A percentile compares a stretch with the other conserved stretches of the same genome.
Evolutionary conservation across 352 stramenopile species (phyloP).

Genomic region (Thalassiosira exigua): DNA sequence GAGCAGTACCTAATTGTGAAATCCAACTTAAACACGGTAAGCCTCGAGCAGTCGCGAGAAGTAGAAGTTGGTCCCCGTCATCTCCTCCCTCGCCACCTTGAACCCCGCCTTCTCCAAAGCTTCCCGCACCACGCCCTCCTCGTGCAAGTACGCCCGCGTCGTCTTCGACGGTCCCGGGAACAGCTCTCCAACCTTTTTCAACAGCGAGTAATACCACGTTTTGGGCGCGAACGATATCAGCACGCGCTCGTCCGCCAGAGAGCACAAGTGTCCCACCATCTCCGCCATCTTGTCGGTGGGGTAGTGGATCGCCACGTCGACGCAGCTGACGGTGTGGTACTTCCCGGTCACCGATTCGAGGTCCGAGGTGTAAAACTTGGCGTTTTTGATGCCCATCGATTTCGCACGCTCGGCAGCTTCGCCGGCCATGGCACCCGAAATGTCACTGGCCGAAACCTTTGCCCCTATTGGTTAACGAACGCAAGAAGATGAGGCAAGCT

Average conservation of each 20-base stretch:
- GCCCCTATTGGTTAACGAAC: slow-evolving; percentile 59
- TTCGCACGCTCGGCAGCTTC: slow-evolving; percentile 80
- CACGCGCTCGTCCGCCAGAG: slow-evolving; percentile 81
- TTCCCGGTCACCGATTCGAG: slow-evolving; percentile 86
- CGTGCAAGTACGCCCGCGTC: slow-evolving; percentile 88
- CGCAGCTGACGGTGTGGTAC: slow-evolving; percentile 88
- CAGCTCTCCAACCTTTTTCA: slow-evolving; percentile 89
- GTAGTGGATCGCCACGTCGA: slow-evolving; percentile 91
- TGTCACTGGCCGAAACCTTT: slow-evolving; percentile 86
- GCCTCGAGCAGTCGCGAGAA: slow-evolving; percentile 89
- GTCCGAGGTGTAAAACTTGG: slow-evolving; percentile 87
- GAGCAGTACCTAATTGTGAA: slow-evolving; percentile 2
- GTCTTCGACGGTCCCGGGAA: slow-evolving; percentile 89
- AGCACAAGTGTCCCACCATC: slow-evolving; percentile 87
- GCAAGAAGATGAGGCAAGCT: slow-evolving; percentile 17
- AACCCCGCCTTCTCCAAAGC: slow-evolving; percentile 85
- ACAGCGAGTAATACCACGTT: slow-evolving; percentile 87
- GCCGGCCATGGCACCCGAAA: slow-evolving; percentile 85
- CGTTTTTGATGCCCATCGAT: slow-evolving; percentile 74
- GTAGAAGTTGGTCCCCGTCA: slow-evolving; percentile 90
- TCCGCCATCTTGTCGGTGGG: slow-evolving; percentile 88
- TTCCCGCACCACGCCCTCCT: slow-evolving; percentile 84
- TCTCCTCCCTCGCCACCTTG: slow-evolving; percentile 84
- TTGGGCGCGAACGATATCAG: slow-evolving; percentile 89
- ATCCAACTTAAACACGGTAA: slow-evolving; percentile 67